Conservation (phyloP, 257 asterid species). For the Solanum stenotomum region DNA sequence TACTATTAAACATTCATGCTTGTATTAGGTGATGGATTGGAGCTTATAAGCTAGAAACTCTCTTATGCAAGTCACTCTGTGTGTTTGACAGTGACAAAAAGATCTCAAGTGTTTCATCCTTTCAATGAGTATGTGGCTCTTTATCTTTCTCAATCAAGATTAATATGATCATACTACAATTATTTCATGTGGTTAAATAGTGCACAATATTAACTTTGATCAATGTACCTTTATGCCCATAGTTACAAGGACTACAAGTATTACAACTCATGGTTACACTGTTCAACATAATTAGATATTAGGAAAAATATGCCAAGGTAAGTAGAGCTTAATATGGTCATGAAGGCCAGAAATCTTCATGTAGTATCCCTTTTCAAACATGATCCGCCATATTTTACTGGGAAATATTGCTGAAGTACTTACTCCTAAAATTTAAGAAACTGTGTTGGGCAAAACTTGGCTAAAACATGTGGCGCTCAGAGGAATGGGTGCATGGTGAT, state of each 20-base stretch:
- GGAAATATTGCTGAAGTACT: background rate
- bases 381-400: background rate
- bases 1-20: background rate
- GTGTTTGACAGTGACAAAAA: background rate
- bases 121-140: background rate
- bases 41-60: background rate
- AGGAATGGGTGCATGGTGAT: background rate
- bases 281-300: background rate
- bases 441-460: background rate
- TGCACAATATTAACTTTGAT: background rate
- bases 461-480: background rate
- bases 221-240: background rate
- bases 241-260: background rate
- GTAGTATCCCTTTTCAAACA: background rate
- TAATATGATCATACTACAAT: background rate
- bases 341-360: background rate
- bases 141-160: background rate
- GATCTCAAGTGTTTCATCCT: background rate
- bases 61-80: background rate
- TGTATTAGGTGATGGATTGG: background rate
- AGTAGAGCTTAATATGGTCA: background rate
- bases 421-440: background rate
- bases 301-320: background rate
- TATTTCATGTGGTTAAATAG: background rate
- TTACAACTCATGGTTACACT: background rate